These are phyloP conservation scores for Chalciporus piperatus DNA, from an alignment of 768 basidiomycete genomes.

Conservation along the genomic window DNA sequence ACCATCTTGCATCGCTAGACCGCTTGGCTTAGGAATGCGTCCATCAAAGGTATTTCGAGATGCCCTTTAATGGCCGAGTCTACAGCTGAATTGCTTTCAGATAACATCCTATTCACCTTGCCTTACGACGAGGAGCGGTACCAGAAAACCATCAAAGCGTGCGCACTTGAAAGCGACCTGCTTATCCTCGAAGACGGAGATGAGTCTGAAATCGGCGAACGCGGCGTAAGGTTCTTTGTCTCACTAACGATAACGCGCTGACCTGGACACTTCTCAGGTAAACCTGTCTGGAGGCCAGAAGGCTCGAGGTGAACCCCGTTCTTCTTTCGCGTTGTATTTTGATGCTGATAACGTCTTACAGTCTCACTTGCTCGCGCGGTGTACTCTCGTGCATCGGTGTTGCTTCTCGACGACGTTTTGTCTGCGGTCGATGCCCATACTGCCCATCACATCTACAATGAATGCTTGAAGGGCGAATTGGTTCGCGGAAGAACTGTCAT, in stretches of 20 bases:
- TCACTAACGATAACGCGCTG: background rate
- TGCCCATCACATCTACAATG: slow-evolving; percentile 74
- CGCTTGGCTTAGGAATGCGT: slow-evolving; percentile 74
- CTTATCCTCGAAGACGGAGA: slow-evolving; percentile 86
- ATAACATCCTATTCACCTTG: slow-evolving; percentile 78
- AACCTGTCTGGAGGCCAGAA: slow-evolving; percentile 57
- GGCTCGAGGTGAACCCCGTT: slow-evolving; percentile 49
- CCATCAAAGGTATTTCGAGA: slow-evolving; percentile 31
- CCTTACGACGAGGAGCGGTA: slow-evolving; percentile 76
- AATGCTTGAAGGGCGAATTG: slow-evolving; percentile 79
- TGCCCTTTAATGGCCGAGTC: slow-evolving; percentile 34
- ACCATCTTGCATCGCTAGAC: slow-evolving; percentile 29
- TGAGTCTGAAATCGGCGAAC: slow-evolving; percentile 84
- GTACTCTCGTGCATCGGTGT: slow-evolving; percentile 79
- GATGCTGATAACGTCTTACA: slow-evolving; percentile 20
- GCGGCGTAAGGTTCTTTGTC: slow-evolving; percentile 49
- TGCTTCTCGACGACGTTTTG: slow-evolving; percentile 83
- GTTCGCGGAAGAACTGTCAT: slow-evolving; percentile 78
- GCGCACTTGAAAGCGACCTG: slow-evolving; percentile 71
- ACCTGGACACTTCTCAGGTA: slow-evolving; percentile 19
- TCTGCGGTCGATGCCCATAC: slow-evolving; percentile 80
- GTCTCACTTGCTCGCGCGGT: slow-evolving; percentile 82
- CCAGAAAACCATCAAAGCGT: slow-evolving; percentile 71
- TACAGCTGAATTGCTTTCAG: slow-evolving; percentile 27
- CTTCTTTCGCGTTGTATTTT: background rate